Conservation (phyloP, 2,329 filamentous ascomycete species). For the Sarocladium brachiariae region DNA sequence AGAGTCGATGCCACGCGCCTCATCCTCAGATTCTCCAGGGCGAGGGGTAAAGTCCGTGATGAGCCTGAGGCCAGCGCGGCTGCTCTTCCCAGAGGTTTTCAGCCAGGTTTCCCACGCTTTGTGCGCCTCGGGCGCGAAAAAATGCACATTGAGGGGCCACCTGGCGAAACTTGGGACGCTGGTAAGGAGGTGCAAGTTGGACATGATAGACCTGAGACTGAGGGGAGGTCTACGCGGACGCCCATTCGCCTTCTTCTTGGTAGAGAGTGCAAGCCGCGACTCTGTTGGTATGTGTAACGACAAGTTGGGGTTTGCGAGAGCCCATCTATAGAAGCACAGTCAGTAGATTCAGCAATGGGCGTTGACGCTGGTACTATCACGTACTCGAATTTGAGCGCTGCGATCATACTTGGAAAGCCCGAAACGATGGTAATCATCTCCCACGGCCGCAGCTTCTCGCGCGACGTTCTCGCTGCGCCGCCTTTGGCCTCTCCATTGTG, state of each 20-base stretch:
- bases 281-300: conserved; percentile 69
- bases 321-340: conserved; percentile 57
- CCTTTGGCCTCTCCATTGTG: conserved; percentile 84
- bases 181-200: conserved; percentile 75
- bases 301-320: conserved; percentile 77
- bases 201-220: conserved; percentile 62
- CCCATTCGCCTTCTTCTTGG: conserved; percentile 42
- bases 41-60: conserved; percentile 45
- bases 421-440: conserved; percentile 83
- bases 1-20: conserved; percentile 42
- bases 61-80: conserved; percentile 45
- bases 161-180: conserved; percentile 70
- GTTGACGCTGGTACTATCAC: conserved; percentile 21
- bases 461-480: conserved; percentile 71
- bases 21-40: conserved; percentile 8
- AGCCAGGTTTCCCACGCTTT: conserved; percentile 59
- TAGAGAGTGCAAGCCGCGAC: conserved; percentile 50
- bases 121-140: conserved; percentile 67
- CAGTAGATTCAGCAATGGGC: neutral
- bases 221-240: conserved; percentile 50
- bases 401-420: conserved; percentile 80
- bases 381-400: conserved; percentile 90
- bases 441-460: conserved; percentile 69
- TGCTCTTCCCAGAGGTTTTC: conserved; percentile 36
- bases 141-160: conserved; percentile 77